Evolutionary conservation across 1,284 basidiomycete genomes (phyloP).

Genomic region (Leccinum brunneo-olivaceum): DNA sequence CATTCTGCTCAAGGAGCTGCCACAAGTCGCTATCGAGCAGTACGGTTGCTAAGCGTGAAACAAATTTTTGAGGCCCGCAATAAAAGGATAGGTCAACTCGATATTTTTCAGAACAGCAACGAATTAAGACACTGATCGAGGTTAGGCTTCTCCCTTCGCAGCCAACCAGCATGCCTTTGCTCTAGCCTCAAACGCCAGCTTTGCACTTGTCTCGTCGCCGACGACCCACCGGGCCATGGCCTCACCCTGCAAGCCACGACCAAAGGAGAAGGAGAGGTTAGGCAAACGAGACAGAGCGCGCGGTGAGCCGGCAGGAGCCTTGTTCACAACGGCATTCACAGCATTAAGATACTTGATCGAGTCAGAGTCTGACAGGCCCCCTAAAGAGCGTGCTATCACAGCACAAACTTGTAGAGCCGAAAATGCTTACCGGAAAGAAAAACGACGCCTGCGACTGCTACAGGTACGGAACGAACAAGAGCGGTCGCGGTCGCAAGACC

Average conservation of each 20-base stretch:
- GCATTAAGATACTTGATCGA: constrained; percentile 36
- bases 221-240: constrained; percentile 39
- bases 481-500: constrained; percentile 42
- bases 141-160: constrained; percentile 27
- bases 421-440: constrained; percentile 41
- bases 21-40: no score
- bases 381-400: constrained; percentile 19
- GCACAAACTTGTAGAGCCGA: neutral
- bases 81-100: no score
- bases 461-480: constrained; percentile 41
- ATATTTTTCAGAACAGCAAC: constrained; percentile 3
- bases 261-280: constrained; percentile 44
- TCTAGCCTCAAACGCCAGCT: constrained; percentile 36
- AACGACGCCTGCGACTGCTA: constrained; percentile 42
- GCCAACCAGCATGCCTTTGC: constrained; percentile 39
- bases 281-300: constrained; percentile 33
- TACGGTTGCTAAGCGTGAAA: no score
- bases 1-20: no score
- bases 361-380: constrained; percentile 35
- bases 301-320: constrained; percentile 26
- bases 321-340: constrained; percentile 34
- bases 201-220: constrained; percentile 37
- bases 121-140: neutral
- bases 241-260: constrained; percentile 43
- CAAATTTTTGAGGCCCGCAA: no score